A percentile compares a stretch with the other conserved stretches of the same genome.
Conservation (phyloP, 768 basidiomycete species). For the Boletus vinaceobasis region DNA sequence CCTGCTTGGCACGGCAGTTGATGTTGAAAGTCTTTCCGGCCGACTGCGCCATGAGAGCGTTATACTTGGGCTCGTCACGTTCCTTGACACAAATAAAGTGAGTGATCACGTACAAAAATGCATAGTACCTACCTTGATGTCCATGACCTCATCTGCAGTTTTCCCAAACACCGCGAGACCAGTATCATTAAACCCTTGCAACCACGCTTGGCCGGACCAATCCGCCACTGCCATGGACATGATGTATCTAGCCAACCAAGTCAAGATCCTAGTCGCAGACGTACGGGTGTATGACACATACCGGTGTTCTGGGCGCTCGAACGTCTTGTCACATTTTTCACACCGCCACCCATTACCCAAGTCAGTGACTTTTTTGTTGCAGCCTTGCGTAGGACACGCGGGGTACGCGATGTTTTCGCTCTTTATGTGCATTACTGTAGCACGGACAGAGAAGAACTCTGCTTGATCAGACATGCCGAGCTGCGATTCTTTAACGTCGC, state of each 20-base stretch:
- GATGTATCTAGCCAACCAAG: conserved; percentile 53
- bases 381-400: conserved; percentile 75
- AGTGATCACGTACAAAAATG: not conserved
- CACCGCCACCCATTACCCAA: conserved; percentile 77
- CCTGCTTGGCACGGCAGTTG: conserved; percentile 80
- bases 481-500: conserved; percentile 74
- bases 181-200: conserved; percentile 93
- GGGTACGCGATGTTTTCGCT: conserved; percentile 80
- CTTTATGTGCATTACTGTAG: conserved; percentile 87
- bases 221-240: conserved; percentile 88
- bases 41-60: conserved; percentile 57
- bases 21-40: conserved; percentile 76
- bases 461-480: conserved; percentile 73
- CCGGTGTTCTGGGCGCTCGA: conserved; percentile 75
- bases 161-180: conserved; percentile 74
- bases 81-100: conserved; percentile 39
- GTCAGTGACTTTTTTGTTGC: conserved; percentile 87
- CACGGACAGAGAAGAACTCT: conserved; percentile 77
- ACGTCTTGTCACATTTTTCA: conserved; percentile 84
- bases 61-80: conserved; percentile 56
- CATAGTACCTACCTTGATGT: conserved; percentile 53
- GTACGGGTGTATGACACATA: conserved; percentile 34
- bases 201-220: conserved; percentile 84
- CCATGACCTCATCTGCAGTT: conserved; percentile 72
- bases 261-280: conserved; percentile 3